Conservation (phyloP, 179 eudicot species). For the Heliamphora pulchella region DNA sequence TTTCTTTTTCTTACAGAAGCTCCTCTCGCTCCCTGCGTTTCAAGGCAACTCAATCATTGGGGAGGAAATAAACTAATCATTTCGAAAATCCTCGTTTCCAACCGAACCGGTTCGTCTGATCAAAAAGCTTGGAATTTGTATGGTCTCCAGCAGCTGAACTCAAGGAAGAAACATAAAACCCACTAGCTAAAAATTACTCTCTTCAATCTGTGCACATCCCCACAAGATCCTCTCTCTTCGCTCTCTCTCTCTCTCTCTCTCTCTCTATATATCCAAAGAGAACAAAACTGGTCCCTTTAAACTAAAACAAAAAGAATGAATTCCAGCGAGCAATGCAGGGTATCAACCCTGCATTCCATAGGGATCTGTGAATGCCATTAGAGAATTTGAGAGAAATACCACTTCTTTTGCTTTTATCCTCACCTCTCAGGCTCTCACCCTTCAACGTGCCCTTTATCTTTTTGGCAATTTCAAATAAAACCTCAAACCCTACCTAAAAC, state of each 20-base stretch:
- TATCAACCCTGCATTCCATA: slow-evolving; percentile 34
- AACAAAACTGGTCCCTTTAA: slow-evolving; percentile 28
- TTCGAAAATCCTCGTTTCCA: slow-evolving; percentile 16
- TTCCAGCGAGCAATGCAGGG: slow-evolving; percentile 26
- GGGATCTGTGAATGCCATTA: slow-evolving; percentile 44
- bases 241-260: slow-evolving; percentile 12
- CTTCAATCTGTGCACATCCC: slow-evolving; percentile 16
- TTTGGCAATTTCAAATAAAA: no score
- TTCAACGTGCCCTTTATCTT: no score
- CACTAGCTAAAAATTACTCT: slow-evolving; percentile 7
- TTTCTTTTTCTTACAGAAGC: not conserved
- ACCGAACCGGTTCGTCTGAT: not conserved
- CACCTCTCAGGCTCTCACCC: no score
- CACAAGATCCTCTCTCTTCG: not conserved
- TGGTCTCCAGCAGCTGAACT: slow-evolving; percentile 19
- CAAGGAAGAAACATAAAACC: slow-evolving; percentile 14
- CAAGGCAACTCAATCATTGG: slow-evolving; percentile 37
- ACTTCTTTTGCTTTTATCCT: slow-evolving; percentile 10
- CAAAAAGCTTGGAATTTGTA: slow-evolving; percentile 15
- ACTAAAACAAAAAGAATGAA: slow-evolving; percentile 41
- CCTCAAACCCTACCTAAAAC: no score
- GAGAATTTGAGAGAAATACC: slow-evolving; percentile 21
- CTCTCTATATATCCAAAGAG: not conserved
- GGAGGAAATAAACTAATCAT: slow-evolving; percentile 34
- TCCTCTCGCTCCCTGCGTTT: slow-evolving; percentile 13